Base-by-base conservation (phyloP, 2,329 filamentous ascomycete species). In the Boeremia lycopersici region DNA sequence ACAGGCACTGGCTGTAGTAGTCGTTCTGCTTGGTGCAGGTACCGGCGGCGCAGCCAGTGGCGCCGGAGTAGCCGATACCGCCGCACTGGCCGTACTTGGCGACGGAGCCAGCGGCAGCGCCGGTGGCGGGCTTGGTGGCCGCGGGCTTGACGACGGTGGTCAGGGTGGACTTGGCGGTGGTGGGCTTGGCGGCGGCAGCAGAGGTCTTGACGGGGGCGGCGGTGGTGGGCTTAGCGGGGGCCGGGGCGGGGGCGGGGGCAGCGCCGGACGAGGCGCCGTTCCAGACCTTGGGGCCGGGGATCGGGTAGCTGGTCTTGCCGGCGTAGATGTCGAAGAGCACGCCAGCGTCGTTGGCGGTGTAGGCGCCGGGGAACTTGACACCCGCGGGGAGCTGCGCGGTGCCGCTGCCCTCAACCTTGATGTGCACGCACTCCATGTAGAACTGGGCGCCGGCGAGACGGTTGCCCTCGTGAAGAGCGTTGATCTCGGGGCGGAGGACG, bases 1-100 rank as follows among this genome's bases (percentile, higher is more conserved):
- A 71, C 28, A 71, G 47, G 65, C 80, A 81, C 72, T 82, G 79
- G 26, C 63, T 76, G 72, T 81, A 82, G 64, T 76, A 82, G 7
- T 72, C 64, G 70, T 81, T 81, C 50, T 62, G 63, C 23, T 65
- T 62, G 30, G 68, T 68, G 69, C 79, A 82, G 7, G 67, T 69
- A 23, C 79, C 79, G 26, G 68, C 53, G 6, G 69, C 73, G 48
- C 79, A 82, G 11, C 56, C 48, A 4, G 72, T 77, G 5, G 76
- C 42, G 15, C 79, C 80, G 1, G 64, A 74, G 62, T 67, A 80
- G 46, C 71, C 73, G 10, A 66, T 65, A 15, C 79, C 80, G 62
- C 79, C 80, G 61, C 79, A 81, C 68, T 80, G 79, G 34, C 65
- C 69, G 45, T 58, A 59, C 30, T 64, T 69, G n/a, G 62, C 46